Evolutionary conservation across 1,139 yeast species (phyloP), one percentile per base, ranked within the genome.

Genomic region (Protomyces pachydermus): DNA sequence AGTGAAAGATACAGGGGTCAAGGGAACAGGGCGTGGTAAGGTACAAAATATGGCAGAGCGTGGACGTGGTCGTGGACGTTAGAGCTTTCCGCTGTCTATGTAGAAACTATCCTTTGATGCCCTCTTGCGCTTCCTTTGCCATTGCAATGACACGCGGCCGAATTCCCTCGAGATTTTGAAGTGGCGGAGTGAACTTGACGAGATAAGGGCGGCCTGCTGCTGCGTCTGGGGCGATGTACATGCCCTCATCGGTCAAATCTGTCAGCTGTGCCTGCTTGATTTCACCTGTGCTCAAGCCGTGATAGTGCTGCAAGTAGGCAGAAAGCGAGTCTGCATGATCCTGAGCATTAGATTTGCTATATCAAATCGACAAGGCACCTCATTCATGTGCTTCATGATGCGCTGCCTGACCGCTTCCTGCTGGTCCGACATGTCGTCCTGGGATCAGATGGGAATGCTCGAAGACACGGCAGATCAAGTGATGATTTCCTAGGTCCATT

Each of bases 31-130:
- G 9, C 42, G 62, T 10, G 62, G 62, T 9, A 58, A 58, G n/a
- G 62, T 58, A 37, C 56, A 55, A 39, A 55, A 58, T 52, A 58
- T 58, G 62, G 62, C 62, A 34, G 62, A 55, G 32, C 39, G 62
- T 8, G 62, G 62, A 35, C 42, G 42, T 14, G 52, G 55, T 16
- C 38, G 48, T 25, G 34, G 61, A 16, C 38, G 61, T 18, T 57
- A 51, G 20, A 2, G 18, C 18, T 18, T 20, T 5, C 5, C 14
- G 14, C 8, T 18, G 3, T 46, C 18, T 18, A 20, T 23, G 18
- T 46, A 12, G 51, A 20, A 25, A 12, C 20, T 23, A 20, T 6
- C 32, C 34, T 20, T 25, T 20, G 16, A 57, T 28, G 3, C 56
- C 55, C 23, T 18, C 50, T 50, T 57, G 38, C 9, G 61, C 61